Evolutionary conservation across 2,329 filamentous ascomycete species (phyloP).

Genomic region (Juglanconis juglandina): DNA sequence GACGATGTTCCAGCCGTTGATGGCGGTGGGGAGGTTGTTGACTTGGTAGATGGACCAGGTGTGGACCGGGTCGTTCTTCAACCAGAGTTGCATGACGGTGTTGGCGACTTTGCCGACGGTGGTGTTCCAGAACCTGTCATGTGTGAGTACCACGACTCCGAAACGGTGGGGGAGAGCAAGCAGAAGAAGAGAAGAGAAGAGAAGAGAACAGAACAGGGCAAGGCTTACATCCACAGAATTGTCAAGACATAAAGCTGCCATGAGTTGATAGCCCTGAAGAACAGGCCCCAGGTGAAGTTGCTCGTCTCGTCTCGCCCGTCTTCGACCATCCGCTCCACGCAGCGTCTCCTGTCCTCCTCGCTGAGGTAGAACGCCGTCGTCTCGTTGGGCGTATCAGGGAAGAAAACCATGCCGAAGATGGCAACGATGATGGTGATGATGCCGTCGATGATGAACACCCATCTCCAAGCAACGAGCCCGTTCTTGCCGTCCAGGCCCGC

Average conservation of each 20-base stretch:
- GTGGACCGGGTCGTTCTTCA: slow-evolving; percentile 26
- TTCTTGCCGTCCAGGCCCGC: slow-evolving; percentile 38
- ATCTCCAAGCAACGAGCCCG: slow-evolving; percentile 50
- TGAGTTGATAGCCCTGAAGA: slow-evolving; percentile 20
- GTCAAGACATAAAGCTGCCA: slow-evolving; percentile 29
- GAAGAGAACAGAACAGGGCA: background rate
- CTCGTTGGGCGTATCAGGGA: slow-evolving; percentile 43
- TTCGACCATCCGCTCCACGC: slow-evolving; percentile 32
- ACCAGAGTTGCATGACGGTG: slow-evolving; percentile 27
- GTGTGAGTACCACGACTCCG: background rate
- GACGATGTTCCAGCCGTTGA: slow-evolving; percentile 29
- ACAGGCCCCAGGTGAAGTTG: slow-evolving; percentile 24
- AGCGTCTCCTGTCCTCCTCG: slow-evolving; percentile 34
- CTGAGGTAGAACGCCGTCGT: slow-evolving; percentile 35
- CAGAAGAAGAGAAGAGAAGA: no score
- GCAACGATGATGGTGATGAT: slow-evolving; percentile 51
- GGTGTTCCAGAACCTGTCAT: slow-evolving; percentile 25
- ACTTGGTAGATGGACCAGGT: slow-evolving; percentile 27
- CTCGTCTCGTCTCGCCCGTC: slow-evolving; percentile 24
- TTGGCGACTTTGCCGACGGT: slow-evolving; percentile 28
- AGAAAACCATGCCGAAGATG: slow-evolving; percentile 45
- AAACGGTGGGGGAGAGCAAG: background rate
- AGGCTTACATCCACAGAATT: slow-evolving; percentile 25
- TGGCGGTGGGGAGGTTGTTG: slow-evolving; percentile 28
- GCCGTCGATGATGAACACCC: slow-evolving; percentile 46